A percentile compares a stretch with the other conserved stretches of the same genome.
phyloP scores from a whole-genome alignment of 805 yeast genomes.

The Dipodascus albidus region DNA sequence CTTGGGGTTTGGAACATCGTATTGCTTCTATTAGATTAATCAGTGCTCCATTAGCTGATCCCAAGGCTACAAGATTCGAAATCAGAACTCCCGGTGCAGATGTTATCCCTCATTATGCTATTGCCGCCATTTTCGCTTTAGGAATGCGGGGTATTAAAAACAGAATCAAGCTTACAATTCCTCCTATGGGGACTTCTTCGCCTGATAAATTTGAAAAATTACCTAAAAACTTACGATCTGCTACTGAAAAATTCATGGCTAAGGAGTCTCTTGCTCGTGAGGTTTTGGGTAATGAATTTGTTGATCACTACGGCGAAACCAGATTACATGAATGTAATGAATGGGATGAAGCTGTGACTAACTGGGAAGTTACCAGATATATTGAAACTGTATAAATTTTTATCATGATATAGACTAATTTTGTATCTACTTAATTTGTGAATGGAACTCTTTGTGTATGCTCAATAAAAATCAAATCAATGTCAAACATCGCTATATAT shows the following conservation, averaged over 20 bases:
- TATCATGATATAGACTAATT: no score
- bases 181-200: constrained; percentile 21
- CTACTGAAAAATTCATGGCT: constrained; percentile 18
- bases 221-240: constrained; percentile 19
- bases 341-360: constrained; percentile 25
- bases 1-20: constrained; percentile 27
- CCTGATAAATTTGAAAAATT: constrained; percentile 16
- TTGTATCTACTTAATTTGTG: no score
- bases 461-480: no score
- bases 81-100: constrained; percentile 29
- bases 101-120: constrained; percentile 25
- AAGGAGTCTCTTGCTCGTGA: constrained; percentile 21
- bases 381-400: constrained; percentile 22
- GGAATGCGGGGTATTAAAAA: constrained; percentile 23
- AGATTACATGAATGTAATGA: constrained; percentile 20
- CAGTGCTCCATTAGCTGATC: constrained; percentile 17
- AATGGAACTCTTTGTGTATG: no score
- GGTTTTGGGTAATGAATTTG: constrained; percentile 29
- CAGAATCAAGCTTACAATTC: constrained; percentile 15
- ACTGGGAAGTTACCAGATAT: constrained; percentile 26
- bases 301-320: constrained; percentile 25
- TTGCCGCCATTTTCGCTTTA: constrained; percentile 24
- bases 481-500: no score
- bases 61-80: constrained; percentile 23
- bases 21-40: constrained; percentile 25